These are phyloP conservation scores for Mycena indigotica DNA, from an alignment of 768 basidiomycete genomes.

Conservation along the genomic window DNA sequence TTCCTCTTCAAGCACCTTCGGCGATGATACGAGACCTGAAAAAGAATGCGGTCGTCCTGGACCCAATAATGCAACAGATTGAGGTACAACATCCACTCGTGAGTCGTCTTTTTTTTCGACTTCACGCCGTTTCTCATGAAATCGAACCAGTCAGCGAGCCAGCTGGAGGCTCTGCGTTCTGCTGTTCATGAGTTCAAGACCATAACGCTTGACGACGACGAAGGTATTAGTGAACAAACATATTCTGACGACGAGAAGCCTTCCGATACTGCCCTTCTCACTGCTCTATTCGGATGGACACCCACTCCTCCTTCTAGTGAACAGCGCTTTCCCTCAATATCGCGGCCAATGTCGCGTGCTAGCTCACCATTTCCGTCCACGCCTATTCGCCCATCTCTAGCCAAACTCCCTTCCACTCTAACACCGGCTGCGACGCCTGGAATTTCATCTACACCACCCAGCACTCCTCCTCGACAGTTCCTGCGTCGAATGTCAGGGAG, in stretches of 20 bases:
- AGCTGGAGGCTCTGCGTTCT: conserved; percentile 54
- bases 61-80: conserved; percentile 54
- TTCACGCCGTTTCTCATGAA: conserved; percentile 1
- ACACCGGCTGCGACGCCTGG: conserved; percentile 22
- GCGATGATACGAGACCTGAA: conserved; percentile 64
- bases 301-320: conserved; percentile 41
- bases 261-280: conserved; percentile 47
- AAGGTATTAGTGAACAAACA: too few relatives aligned
- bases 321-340: conserved; percentile 32
- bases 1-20: conserved; percentile 70
- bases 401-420: conserved; percentile 30
- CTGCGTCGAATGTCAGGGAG: conserved; percentile 17
- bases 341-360: conserved; percentile 30
- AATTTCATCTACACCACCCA: conserved; percentile 23
- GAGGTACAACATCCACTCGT: conserved; percentile 76
- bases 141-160: conserved; percentile 51
- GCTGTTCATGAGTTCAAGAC: conserved; percentile 44
- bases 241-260: conserved; percentile 20
- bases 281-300: conserved; percentile 55
- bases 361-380: conserved; percentile 32
- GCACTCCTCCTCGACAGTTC: conserved; percentile 25
- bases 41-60: conserved; percentile 52
- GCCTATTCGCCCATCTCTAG: conserved; percentile 34
- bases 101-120: conserved; percentile 25
- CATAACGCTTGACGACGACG: conserved; percentile 20